Conservation (phyloP, 371 early-diverging fungal genomes). For the Fennellomyces sp. region DNA sequence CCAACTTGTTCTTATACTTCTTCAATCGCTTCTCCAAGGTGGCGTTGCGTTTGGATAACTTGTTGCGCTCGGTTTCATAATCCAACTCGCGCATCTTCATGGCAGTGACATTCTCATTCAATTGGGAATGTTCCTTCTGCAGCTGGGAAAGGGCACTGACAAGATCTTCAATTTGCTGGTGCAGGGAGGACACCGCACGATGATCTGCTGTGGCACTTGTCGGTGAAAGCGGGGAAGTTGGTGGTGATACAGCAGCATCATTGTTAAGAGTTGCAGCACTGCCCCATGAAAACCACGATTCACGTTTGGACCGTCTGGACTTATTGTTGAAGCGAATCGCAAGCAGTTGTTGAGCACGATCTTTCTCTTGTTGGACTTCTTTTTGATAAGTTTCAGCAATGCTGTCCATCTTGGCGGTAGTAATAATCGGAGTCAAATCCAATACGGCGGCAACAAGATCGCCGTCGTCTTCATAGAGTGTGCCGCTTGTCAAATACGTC, state of each 20-base stretch:
- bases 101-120: conserved; percentile 44
- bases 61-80: conserved; percentile 32
- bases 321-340: conserved; percentile 29
- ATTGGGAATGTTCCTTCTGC: conserved; percentile 55
- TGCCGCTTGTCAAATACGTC: conserved; percentile 67
- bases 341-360: conserved; percentile 46
- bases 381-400: conserved; percentile 62
- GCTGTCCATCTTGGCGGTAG: conserved; percentile 64
- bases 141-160: conserved; percentile 53
- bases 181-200: conserved; percentile 20
- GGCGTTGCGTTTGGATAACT: conserved; percentile 34
- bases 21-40: conserved; percentile 36
- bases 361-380: conserved; percentile 50
- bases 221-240: conserved; percentile 5
- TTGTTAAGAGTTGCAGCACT: conserved; percentile 3
- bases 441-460: conserved; percentile 73
- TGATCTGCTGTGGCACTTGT: conserved; percentile 3
- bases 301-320: conserved; percentile 22
- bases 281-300: conserved; percentile 24
- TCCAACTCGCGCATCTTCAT: conserved; percentile 59
- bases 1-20: conserved; percentile 40
- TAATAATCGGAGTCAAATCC: conserved; percentile 55
- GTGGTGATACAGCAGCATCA: neutral
- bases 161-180: conserved; percentile 60
- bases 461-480: conserved; percentile 67